phyloP scores from a whole-genome alignment of 2,329 filamentous ascomycete genomes.

The Ophiostoma ips region DNA sequence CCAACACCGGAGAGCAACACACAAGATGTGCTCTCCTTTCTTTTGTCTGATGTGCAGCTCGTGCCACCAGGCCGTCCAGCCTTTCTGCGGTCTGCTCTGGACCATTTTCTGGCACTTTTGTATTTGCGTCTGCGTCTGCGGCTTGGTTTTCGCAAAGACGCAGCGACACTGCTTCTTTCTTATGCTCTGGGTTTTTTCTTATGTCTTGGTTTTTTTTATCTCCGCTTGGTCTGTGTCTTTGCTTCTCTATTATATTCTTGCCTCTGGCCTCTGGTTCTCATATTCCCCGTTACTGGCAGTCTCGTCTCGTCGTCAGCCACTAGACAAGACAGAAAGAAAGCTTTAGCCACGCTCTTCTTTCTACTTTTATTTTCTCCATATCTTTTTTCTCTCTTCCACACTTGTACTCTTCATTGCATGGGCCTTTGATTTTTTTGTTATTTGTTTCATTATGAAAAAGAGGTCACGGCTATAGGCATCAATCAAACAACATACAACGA shows the following conservation, averaged over 20 bases:
- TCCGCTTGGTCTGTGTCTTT: background rate
- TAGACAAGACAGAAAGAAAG: too few species aligned
- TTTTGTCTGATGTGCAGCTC: constrained; percentile 15
- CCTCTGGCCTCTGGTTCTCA: background rate
- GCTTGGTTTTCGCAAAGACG: background rate
- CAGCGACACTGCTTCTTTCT: constrained; percentile 1
- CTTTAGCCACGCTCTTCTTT: too few species aligned
- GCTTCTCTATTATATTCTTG: constrained; percentile 10
- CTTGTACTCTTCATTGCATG: background rate
- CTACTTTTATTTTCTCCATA: background rate
- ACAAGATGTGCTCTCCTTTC: background rate
- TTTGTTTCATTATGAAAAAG: constrained; percentile 13
- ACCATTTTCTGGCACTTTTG: background rate
- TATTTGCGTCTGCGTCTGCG: constrained; percentile 4
- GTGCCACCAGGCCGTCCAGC: background rate
- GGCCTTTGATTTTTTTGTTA: constrained; percentile 11
- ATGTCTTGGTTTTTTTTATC: background rate
- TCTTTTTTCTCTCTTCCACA: background rate
- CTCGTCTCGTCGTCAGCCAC: constrained; percentile 13
- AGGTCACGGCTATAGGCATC: constrained; percentile 14
- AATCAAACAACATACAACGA: background rate
- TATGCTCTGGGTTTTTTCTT: constrained; percentile 11
- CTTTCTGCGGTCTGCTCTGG: constrained; percentile 9
- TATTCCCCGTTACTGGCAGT: constrained; percentile 1
- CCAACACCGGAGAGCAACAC: background rate